Evolutionary conservation across 345 rosid species (phyloP).

Genomic region (Punica granatum): DNA sequence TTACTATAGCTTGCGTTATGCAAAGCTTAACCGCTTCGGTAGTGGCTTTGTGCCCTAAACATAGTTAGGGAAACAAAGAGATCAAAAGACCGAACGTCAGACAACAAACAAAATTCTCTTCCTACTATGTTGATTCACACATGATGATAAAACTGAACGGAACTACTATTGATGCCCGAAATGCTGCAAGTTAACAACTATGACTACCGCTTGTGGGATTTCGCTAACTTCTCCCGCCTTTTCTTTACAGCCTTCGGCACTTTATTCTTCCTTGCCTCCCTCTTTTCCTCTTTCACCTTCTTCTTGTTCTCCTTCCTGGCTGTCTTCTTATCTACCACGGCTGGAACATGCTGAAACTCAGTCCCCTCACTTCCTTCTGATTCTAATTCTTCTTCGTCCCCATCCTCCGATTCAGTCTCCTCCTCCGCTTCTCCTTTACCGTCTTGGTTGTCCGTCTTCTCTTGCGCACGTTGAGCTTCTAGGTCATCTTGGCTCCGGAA

Average conservation of each 20-base stretch:
- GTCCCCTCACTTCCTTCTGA: conserved; percentile 22
- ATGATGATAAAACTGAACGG: no score
- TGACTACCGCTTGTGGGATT: conserved; percentile 58
- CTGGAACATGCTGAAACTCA: conserved; percentile 11
- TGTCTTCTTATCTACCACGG: conserved; percentile 51
- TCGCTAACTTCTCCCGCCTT: conserved; percentile 73
- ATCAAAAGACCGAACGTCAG: no score
- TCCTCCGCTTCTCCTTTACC: conserved; percentile 9
- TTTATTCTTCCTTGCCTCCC: conserved; percentile 81
- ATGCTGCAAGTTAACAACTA: not conserved
- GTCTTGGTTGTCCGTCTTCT: conserved; percentile 5
- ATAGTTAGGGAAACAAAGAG: no score
- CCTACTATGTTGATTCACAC: no score
- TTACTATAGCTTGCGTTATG: no score
- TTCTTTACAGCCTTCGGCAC: conserved; percentile 88
- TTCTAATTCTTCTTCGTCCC: conserved; percentile 29
- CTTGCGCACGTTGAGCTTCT: conserved; percentile 17
- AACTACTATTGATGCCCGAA: no score
- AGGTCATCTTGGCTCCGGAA: conserved; percentile 32
- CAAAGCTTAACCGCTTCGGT: no score
- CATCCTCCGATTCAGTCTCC: conserved; percentile 21
- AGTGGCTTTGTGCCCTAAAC: no score
- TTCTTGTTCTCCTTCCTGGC: conserved; percentile 93
- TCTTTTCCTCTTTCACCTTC: conserved; percentile 94
- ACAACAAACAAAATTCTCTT: no score